Conservation (phyloP, 73 alveolate genomes). For the Paraurostyla sp. region DNA sequence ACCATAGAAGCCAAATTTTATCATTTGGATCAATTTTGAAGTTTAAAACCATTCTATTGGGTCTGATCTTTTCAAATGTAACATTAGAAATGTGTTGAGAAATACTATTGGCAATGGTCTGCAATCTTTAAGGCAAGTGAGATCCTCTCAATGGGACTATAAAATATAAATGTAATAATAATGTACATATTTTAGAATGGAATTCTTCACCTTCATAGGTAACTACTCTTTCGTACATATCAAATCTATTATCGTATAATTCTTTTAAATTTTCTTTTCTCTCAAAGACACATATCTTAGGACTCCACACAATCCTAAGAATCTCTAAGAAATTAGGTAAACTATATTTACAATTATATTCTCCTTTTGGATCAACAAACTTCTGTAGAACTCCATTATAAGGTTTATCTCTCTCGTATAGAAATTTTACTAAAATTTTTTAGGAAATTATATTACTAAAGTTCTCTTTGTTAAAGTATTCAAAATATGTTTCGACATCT, state of each 20-base stretch:
- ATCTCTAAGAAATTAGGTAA: conserved; percentile 38
- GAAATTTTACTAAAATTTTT: conserved; percentile 79
- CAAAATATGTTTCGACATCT: conserved; percentile 60
- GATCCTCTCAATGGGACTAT: conserved; percentile 89
- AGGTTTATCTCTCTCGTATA: conserved; percentile 76
- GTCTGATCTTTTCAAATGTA: conserved; percentile 88
- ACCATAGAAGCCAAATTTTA: conserved; percentile 88
- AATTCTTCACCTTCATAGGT: conserved; percentile 96
- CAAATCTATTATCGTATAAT: conserved; percentile 80
- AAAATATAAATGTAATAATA: background rate
- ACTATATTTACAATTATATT: conserved; percentile 61
- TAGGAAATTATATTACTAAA: background rate
- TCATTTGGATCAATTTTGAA: conserved; percentile 86
- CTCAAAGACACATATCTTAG: conserved; percentile 94
- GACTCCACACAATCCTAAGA: conserved; percentile 92
- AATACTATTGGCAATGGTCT: conserved; percentile 84
- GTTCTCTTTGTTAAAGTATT: conserved; percentile 52
- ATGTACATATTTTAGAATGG: conserved; percentile 77
- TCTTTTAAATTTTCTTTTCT: conserved; percentile 85
- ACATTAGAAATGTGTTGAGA: conserved; percentile 90
- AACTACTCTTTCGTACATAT: conserved; percentile 94
- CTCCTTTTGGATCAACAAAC: conserved; percentile 92
- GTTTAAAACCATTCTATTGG: conserved; percentile 90
- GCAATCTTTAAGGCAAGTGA: conserved; percentile 84
- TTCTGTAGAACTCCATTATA: conserved; percentile 91